phyloP scores from a whole-genome alignment of 345 rosid species.

The Eucalyptus erythrocorys region DNA sequence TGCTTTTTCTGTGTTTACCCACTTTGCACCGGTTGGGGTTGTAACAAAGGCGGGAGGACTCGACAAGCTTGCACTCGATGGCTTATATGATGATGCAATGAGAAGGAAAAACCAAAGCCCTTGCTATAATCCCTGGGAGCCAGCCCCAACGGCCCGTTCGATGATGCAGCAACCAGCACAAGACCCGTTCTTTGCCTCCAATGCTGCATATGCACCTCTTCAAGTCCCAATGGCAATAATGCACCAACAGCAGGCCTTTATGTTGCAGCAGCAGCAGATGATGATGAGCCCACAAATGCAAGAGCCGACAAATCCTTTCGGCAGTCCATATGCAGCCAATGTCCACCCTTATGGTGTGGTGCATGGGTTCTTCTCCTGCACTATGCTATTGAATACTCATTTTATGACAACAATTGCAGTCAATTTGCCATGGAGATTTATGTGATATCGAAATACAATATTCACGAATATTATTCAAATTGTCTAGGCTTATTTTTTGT shows the following conservation, averaged over 20 bases:
- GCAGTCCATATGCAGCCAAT: constrained; percentile 26
- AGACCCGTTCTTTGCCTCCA: constrained; percentile 54
- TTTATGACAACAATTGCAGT: too few relatives aligned
- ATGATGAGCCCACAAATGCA: constrained; percentile 46
- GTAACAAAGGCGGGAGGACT: constrained; percentile 74
- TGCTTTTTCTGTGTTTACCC: neutral
- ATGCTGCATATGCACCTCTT: constrained; percentile 34
- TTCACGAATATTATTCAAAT: too few relatives aligned
- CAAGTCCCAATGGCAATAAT: constrained; percentile 62
- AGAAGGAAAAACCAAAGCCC: constrained; percentile 59
- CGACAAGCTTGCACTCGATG: constrained; percentile 81
- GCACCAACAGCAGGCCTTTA: constrained; percentile 58
- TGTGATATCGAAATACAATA: too few relatives aligned
- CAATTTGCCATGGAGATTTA: too few relatives aligned
- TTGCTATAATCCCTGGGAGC: constrained; percentile 87
- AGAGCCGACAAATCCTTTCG: constrained; percentile 41
- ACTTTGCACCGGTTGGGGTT: neutral
- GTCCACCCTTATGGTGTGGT: constrained; percentile 23
- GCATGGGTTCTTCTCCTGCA: too few relatives aligned
- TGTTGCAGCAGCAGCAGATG: constrained; percentile 48
- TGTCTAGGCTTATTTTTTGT: too few relatives aligned
- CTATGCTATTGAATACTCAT: too few relatives aligned
- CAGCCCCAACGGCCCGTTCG: constrained; percentile 19
- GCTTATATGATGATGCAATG: constrained; percentile 92
- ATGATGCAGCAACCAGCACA: constrained; percentile 45